These are phyloP conservation scores for Leccinum sublutescens DNA, from an alignment of 768 basidiomycete genomes.

Conservation along the genomic window DNA sequence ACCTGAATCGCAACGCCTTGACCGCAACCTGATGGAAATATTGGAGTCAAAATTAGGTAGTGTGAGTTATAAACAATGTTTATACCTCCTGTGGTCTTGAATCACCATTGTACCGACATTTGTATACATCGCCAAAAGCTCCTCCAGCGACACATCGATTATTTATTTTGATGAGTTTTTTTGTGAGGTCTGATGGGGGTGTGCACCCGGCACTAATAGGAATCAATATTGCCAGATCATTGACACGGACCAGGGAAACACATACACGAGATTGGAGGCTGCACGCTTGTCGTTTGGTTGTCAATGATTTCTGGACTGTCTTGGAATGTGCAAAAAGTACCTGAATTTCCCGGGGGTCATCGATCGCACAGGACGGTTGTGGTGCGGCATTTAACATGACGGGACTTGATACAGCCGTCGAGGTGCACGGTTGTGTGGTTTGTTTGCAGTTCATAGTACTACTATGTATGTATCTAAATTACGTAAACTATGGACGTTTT, in stretches of 20 bases:
- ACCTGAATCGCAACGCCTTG: neutral
- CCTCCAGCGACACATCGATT: neutral
- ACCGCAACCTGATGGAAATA: neutral
- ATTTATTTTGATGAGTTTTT: neutral
- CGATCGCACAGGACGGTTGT: too few relatives aligned
- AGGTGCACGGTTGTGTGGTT: too few relatives aligned
- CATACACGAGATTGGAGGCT: too few relatives aligned
- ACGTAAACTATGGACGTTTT: too few relatives aligned
- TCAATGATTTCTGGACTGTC: too few relatives aligned
- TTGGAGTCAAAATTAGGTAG: neutral
- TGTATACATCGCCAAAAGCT: neutral
- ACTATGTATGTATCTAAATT: too few relatives aligned
- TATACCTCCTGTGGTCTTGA: neutral
- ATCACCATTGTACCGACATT: neutral
- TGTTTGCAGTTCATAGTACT: too few relatives aligned
- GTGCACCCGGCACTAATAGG: neutral
- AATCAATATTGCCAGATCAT: constrained; percentile 8
- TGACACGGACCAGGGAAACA: neutral
- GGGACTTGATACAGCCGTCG: too few relatives aligned
- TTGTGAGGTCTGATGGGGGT: neutral
- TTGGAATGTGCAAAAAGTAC: too few relatives aligned
- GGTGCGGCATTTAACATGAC: too few relatives aligned
- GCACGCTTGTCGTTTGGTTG: too few relatives aligned
- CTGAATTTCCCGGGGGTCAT: too few relatives aligned
- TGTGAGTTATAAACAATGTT: neutral